Conservation (phyloP, 1,284 basidiomycete genomes). For the Lentinula novae-zelandiae region DNA sequence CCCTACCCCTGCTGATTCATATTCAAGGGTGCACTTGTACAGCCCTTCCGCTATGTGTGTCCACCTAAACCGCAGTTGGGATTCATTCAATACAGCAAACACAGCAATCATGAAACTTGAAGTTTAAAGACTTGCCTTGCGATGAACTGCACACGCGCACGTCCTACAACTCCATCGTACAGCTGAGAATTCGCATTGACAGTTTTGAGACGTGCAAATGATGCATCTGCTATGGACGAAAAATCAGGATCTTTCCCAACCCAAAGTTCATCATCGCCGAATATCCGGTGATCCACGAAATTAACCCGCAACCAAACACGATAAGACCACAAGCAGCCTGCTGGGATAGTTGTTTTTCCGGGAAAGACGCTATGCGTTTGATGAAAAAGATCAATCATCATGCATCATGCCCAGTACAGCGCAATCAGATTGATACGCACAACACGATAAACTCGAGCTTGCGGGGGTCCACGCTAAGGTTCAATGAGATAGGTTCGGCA, state of each 20-base stretch:
- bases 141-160: constrained; percentile 48
- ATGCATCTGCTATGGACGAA: constrained; percentile 46
- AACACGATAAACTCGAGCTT: constrained; percentile 53
- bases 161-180: constrained; percentile 50
- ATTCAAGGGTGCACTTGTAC: constrained; percentile 52
- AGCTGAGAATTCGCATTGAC: constrained; percentile 38
- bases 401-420: background rate
- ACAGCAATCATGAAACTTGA: background rate
- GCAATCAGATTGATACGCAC: constrained; percentile 28
- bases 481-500: constrained; percentile 40
- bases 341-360: constrained; percentile 47
- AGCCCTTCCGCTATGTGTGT: constrained; percentile 32
- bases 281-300: constrained; percentile 52
- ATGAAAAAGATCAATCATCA: background rate
- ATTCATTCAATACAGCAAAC: background rate
- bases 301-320: constrained; percentile 56
- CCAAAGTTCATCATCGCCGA: constrained; percentile 57
- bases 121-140: constrained; percentile 36
- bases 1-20: constrained; percentile 56
- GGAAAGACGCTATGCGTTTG: constrained; percentile 43
- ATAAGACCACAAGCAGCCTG: constrained; percentile 45
- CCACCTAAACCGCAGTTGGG: constrained; percentile 37
- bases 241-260: constrained; percentile 60
- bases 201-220: constrained; percentile 43
- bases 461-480: constrained; percentile 46